Base-by-base conservation (phyloP, 2,329 filamentous ascomycete genomes). In the Epichloe gansuensis region DNA sequence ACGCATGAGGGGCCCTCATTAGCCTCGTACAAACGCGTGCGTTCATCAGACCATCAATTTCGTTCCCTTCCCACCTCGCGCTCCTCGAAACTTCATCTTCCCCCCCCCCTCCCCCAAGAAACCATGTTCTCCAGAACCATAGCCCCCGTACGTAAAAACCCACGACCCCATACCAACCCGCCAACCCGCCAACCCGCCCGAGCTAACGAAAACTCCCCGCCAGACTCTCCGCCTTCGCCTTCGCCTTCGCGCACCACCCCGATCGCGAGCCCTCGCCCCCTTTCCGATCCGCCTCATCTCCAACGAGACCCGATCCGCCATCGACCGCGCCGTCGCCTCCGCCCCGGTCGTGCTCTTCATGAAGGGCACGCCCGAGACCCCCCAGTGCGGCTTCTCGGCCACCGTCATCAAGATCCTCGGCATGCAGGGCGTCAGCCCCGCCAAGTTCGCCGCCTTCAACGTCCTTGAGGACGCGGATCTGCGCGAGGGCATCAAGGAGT, bases 381-480 rank as follows among this genome's bases (percentile, higher is more conserved):
- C 93, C 21, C 90, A 96, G 70, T 98, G 93, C 71, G 93, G 93
- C 45, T 98, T 96, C 76, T 97, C 91, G 54, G 82, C 90, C 61
- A 91, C 91, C 51, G 89, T 81, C 66, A 95, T 98, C 66, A 90
- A 97, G 75, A 90, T 98, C 62, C 76, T 98, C 57, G 89, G 91
- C 53, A 71, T 96, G 63, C 91, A 98, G 72, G 93, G 93, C 57
- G 89, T 98, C 56, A 87, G 97, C 71, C 93, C 93, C 15, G 77
- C 79, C 58, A 97, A 97, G 74, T 98, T 98, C 66, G 87, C 89
- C n/a, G 91, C 93, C 7, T 96, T 95, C 71, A 97, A 98, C 71
- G 93, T 98, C 40, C 71, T 98, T 52, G 93, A 97, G 71, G 90
- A 97, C 67, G 70, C 85, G 4, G 90, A 94, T 66, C 71, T 98